phyloP scores from a whole-genome alignment of 73 alveolate species.

The Paramecium octaurelia region DNA sequence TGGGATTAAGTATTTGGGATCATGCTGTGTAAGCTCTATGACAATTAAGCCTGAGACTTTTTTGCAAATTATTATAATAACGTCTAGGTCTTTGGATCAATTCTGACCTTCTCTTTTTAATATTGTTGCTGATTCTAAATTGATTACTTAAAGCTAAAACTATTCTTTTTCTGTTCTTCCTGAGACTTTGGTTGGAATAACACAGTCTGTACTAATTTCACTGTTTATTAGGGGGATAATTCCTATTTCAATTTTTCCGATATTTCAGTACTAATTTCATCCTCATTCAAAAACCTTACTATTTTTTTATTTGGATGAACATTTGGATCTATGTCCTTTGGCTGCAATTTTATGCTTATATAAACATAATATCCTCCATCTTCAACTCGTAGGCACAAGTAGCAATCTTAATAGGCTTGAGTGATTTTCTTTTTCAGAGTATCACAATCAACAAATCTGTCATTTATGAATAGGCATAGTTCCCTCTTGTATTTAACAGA shows the following conservation, averaged over 20 bases:
- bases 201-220: neutral
- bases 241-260: neutral
- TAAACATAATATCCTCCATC: constrained; percentile 73
- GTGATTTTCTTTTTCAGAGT: constrained; percentile 67
- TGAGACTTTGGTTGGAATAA: neutral
- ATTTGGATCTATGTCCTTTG: constrained; percentile 80
- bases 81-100: neutral
- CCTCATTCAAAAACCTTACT: constrained; percentile 76
- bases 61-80: neutral
- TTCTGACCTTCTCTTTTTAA: neutral
- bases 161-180: neutral
- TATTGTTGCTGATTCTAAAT: neutral
- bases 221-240: neutral
- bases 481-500: constrained; percentile 59
- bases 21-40: neutral
- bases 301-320: constrained; percentile 89
- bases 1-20: neutral
- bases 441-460: constrained; percentile 78
- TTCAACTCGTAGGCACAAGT: constrained; percentile 52
- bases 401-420: constrained; percentile 56
- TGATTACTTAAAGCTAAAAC: neutral
- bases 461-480: constrained; percentile 76
- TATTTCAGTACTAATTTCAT: constrained; percentile 66
- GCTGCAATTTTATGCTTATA: constrained; percentile 65
- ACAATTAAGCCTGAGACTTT: neutral